Evolutionary conservation across 164 flowering plant genomes (phyloP), one percentile per base, ranked within the genome.

Genomic region (Dillenia suffruticosa): DNA sequence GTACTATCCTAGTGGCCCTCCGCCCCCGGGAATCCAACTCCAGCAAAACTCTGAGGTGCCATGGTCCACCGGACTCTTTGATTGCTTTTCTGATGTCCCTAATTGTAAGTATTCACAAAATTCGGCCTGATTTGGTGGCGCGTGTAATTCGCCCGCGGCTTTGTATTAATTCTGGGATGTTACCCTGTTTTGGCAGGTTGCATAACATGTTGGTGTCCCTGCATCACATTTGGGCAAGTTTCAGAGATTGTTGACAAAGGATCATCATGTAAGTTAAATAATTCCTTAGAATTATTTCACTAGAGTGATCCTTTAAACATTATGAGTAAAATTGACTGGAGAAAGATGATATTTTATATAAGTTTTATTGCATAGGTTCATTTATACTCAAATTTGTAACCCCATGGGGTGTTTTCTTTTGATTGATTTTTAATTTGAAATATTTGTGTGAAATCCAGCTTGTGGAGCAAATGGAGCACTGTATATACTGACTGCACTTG

Each of bases 401-500:
- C 17, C 24, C 10, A 52, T 52, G 17, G 10, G 17, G 19, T 22
- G 2, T 15, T 15, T 19, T 16, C 11, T 22, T 16, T 15, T 17
- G 9, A 52, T 52, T 0, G 10, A 54, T 3, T 26, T 10, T 24
- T 8, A 9, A 22, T 16, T 10, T 9, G 12, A 14, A 24, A 15
- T 8, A 12, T 46, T 11, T 32, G 57, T 63, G 26, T 44, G 55
- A n/a, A n/a, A n/a, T 16, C 66, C 76, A 83, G 83, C 83, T 3
- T 81, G 84, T 63, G 70, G 67, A 8, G 53, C 13, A 17, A 63
- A 45, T 49, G 88, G 80, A 53, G 76, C 76, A 5, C 22, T 78
- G 1, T 84, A 76, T 69, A 11, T 68, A 1, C 59, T 82, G 32
- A n/a, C 82, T 0, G 19, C 55, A 0, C 57, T 57, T 13, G 50